Evolutionary conservation across 352 stramenopile genomes (phyloP).

Genomic region (Pythium monospermum): DNA sequence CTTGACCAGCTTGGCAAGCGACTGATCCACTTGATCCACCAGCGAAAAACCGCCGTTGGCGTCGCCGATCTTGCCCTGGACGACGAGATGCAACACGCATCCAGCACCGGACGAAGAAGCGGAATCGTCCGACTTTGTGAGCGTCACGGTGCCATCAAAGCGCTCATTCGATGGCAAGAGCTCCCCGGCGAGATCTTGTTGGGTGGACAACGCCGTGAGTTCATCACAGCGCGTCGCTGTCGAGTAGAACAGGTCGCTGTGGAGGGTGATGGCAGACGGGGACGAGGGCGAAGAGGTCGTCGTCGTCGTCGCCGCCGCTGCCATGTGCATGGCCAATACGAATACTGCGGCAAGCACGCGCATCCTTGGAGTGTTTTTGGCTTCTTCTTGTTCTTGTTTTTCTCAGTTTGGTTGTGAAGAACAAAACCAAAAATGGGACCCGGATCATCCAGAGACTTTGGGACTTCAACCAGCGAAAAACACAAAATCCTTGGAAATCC

Average conservation of each 20-base stretch:
- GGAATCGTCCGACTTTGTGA: constrained; percentile 12
- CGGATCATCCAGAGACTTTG: constrained; percentile 6
- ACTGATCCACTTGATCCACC: constrained; percentile 9
- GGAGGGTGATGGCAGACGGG: neutral
- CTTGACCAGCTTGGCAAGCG: constrained; percentile 12
- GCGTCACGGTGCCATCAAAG: constrained; percentile 8
- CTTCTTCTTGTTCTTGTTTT: neutral
- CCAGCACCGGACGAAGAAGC: constrained; percentile 4
- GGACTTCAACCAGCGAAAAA: constrained; percentile 22
- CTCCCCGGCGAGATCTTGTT: constrained; percentile 10
- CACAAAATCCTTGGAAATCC: constrained; percentile 6
- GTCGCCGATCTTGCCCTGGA: constrained; percentile 2
- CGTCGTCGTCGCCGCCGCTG: neutral
- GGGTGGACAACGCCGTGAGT: constrained; percentile 1
- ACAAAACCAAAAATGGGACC: constrained; percentile 6
- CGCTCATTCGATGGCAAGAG: constrained; percentile 10
- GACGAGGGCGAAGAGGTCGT: neutral
- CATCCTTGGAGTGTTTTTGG: neutral
- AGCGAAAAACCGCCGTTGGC: constrained; percentile 14
- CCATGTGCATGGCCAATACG: neutral
- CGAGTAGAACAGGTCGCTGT: constrained; percentile 25
- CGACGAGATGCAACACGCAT: constrained; percentile 16
- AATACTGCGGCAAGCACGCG: neutral
- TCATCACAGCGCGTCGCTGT: constrained; percentile 14
- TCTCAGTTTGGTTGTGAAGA: constrained; percentile 3